Conservation (phyloP, 1,284 basidiomycete species). For the Porphyrellus sp. region DNA sequence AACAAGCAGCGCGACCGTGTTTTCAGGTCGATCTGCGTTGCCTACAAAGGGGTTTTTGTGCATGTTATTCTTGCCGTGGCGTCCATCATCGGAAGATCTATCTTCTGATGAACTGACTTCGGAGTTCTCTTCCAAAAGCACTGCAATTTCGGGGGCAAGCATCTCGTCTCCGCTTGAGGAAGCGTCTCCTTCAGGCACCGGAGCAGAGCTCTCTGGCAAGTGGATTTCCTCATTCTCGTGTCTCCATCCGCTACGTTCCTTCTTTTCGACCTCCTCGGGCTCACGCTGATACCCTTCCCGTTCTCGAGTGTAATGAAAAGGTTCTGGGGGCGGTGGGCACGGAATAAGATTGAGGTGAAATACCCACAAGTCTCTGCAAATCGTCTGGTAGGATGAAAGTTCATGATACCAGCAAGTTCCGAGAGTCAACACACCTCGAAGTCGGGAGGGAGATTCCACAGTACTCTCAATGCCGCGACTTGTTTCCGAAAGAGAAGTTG, state of each 20-base stretch:
- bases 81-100: slow-evolving; percentile 33
- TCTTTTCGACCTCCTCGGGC: slow-evolving; percentile 15
- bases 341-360: slow-evolving; percentile 67
- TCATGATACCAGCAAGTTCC: background rate
- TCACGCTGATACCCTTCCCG: slow-evolving; percentile 20
- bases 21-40: slow-evolving; percentile 52
- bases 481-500: slow-evolving; percentile 80
- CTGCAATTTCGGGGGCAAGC: slow-evolving; percentile 48
- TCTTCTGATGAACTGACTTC: slow-evolving; percentile 47
- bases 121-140: slow-evolving; percentile 54
- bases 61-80: slow-evolving; percentile 10
- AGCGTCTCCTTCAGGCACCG: slow-evolving; percentile 4
- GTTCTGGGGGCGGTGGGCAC: slow-evolving; percentile 58
- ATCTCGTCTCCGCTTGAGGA: slow-evolving; percentile 31
- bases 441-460: slow-evolving; percentile 74
- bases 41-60: slow-evolving; percentile 22
- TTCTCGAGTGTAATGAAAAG: slow-evolving; percentile 47
- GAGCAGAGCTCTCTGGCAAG: slow-evolving; percentile 1
- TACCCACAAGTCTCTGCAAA: slow-evolving; percentile 82
- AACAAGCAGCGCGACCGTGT: slow-evolving; percentile 64
- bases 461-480: slow-evolving; percentile 52
- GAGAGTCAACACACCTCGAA: slow-evolving; percentile 61
- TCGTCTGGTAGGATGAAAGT: slow-evolving; percentile 43
- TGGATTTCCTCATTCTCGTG: slow-evolving; percentile 16
- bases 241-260: background rate